A percentile compares a stretch with the other conserved stretches of the same genome.
phyloP scores from a whole-genome alignment of 106 monocot genomes.

The Chionographis japonica region DNA sequence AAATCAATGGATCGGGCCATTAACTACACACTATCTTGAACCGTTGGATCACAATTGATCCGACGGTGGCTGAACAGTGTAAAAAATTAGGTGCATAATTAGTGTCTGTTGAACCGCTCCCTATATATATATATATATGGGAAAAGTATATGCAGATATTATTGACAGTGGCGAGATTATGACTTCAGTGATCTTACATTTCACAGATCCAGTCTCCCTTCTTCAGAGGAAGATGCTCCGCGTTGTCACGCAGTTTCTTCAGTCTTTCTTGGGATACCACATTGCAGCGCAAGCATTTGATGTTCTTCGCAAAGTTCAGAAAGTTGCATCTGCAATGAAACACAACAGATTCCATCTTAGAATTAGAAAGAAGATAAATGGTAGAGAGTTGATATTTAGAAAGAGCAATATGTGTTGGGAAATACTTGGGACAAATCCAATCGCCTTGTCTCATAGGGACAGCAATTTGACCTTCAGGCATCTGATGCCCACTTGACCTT shows the following conservation, averaged over 20 bases:
- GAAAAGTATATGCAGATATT: neutral
- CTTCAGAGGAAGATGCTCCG: slow-evolving; percentile 85
- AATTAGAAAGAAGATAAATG: neutral
- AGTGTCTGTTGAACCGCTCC: too few relatives aligned
- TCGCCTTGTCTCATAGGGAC: slow-evolving; percentile 72
- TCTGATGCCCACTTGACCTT: slow-evolving; percentile 10
- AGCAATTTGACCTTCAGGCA: slow-evolving; percentile 20
- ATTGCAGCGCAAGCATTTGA: slow-evolving; percentile 77
- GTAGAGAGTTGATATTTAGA: neutral
- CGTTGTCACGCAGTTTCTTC: slow-evolving; percentile 49
- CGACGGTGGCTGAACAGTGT: too few relatives aligned
- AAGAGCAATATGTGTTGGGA: neutral
- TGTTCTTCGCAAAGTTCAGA: slow-evolving; percentile 82
- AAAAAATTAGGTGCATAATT: too few relatives aligned
- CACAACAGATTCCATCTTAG: neutral
- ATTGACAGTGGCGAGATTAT: neutral
- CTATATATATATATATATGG: slow-evolving; percentile 6
- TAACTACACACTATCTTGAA: too few relatives aligned
- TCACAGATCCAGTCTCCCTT: slow-evolving; percentile 95
- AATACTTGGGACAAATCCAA: slow-evolving; percentile 90
- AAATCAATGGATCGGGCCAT: too few relatives aligned
- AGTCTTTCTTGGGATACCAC: slow-evolving; percentile 60
- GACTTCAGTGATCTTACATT: slow-evolving; percentile 37
- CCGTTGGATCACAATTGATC: too few relatives aligned
- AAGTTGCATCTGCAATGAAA: slow-evolving; percentile 67